Evolutionary conservation across 345 rosid species (phyloP).

Genomic region (Moricandia arvensis): DNA sequence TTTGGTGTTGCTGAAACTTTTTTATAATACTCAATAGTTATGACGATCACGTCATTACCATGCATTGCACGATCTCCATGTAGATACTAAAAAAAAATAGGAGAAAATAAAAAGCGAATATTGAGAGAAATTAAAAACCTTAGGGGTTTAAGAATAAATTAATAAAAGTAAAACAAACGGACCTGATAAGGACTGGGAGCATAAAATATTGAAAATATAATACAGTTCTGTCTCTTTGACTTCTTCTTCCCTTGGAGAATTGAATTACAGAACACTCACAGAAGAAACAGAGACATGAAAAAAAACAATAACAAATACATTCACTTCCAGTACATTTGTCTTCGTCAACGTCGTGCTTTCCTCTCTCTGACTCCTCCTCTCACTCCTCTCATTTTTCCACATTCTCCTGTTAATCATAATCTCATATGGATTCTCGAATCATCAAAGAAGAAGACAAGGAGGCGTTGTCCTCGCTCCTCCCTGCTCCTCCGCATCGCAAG

Average conservation of each 20-base stretch:
- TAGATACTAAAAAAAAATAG: neutral
- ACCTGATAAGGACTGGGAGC: conserved; percentile 17
- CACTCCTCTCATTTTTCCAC: neutral
- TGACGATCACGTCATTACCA: neutral
- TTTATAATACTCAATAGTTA: neutral
- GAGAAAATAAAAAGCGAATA: neutral
- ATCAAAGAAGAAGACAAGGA: conserved; percentile 57
- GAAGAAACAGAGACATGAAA: conserved; percentile 30
- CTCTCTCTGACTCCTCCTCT: conserved; percentile 11
- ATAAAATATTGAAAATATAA: neutral
- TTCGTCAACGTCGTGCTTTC: conserved; percentile 25
- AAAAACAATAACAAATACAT: neutral
- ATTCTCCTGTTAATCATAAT: neutral
- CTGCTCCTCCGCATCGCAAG: conserved; percentile 46
- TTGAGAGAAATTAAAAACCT: neutral
- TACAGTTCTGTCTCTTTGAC: neutral
- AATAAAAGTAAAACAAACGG: neutral
- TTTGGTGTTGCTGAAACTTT: neutral
- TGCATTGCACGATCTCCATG: conserved; percentile 26
- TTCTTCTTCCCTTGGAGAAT: conserved; percentile 25
- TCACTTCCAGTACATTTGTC: conserved; percentile 43
- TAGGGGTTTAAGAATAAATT: neutral
- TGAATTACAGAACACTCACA: neutral
- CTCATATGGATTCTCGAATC: conserved; percentile 33
- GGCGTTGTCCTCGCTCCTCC: conserved; percentile 41